Conservation (phyloP, 352 stramenopile species). For the Pythium volutum region DNA sequence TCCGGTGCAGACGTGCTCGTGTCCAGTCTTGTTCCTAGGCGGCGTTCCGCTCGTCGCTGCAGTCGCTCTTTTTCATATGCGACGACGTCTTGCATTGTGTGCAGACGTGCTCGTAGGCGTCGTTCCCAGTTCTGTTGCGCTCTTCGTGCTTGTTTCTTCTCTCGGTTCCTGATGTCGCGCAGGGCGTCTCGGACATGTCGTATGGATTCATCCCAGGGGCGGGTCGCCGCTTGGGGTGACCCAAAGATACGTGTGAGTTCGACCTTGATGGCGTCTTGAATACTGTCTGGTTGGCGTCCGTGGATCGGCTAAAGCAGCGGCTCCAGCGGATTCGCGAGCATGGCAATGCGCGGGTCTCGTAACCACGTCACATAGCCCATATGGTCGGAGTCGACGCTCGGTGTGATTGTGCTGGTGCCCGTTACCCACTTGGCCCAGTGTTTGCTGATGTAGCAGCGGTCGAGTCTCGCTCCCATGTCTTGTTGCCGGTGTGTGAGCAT, state of each 20-base stretch:
- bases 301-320: no score
- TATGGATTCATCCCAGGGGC: background rate
- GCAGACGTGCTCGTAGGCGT: background rate
- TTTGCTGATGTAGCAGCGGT: background rate
- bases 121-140: background rate
- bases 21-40: background rate
- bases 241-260: background rate
- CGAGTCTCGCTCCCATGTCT: background rate
- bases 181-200: background rate
- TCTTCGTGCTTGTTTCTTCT: background rate
- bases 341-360: background rate
- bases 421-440: background rate
- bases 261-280: background rate
- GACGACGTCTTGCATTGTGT: background rate
- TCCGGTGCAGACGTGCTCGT: background rate
- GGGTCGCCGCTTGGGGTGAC: background rate
- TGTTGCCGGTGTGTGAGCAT: background rate
- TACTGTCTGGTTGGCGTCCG: background rate
- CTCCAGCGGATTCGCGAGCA: background rate
- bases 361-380: background rate
- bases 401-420: background rate
- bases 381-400: background rate
- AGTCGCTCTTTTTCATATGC: background rate
- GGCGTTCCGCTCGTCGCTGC: background rate
- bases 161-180: background rate